phyloP scores from a whole-genome alignment of 2,329 filamentous ascomycete genomes.

The Monosporascus sp. region DNA sequence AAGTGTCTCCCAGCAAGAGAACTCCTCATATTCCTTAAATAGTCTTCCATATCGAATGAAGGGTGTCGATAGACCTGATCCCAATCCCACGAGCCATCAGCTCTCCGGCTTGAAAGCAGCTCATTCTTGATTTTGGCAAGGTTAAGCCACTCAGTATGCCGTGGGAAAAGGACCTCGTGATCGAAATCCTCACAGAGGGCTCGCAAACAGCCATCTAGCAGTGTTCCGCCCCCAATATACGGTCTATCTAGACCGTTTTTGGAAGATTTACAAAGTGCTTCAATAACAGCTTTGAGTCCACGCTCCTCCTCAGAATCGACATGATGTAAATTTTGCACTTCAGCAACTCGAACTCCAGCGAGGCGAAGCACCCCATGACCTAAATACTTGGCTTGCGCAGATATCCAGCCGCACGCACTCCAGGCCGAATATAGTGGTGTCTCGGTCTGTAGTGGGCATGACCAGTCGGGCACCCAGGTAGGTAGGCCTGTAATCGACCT shows the following conservation, averaged over 20 bases:
- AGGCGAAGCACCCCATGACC: background rate
- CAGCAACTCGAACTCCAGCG: background rate
- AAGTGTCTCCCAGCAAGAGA: background rate
- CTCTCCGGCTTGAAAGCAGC: background rate
- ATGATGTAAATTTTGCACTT: background rate
- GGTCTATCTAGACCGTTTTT: background rate
- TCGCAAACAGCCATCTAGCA: background rate
- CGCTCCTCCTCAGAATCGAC: background rate
- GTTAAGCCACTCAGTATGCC: fast-evolving
- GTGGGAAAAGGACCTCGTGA: background rate
- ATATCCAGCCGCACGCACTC: background rate
- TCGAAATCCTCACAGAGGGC: background rate
- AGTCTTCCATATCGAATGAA: background rate
- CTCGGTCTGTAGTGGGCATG: background rate
- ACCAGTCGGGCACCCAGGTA: background rate
- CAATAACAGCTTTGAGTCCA: no score
- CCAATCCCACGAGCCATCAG: background rate
- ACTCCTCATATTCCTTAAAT: fast-evolving
- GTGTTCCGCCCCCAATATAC: background rate
- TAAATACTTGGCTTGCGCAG: background rate
- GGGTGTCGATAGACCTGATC: background rate
- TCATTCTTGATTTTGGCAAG: background rate
- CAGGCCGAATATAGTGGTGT: fast-evolving
- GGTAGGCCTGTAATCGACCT: background rate
- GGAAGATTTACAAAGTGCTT: background rate